phyloP scores from a whole-genome alignment of 164 flowering plant genomes.

The Liriodendron chinense region DNA sequence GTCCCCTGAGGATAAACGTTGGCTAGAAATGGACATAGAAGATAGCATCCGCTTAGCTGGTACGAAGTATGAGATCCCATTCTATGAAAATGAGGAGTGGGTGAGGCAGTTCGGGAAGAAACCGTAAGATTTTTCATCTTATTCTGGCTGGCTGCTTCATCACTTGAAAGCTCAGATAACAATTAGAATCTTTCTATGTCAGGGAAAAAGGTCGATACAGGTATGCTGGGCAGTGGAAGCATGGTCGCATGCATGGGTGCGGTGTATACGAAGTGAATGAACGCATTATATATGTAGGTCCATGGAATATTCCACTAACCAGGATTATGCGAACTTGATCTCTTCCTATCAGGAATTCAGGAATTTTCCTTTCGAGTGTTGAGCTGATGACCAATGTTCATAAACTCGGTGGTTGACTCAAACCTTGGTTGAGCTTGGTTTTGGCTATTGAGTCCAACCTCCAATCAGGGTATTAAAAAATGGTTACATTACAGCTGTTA shows the following conservation, averaged over 20 bases:
- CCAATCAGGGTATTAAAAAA: too few species aligned
- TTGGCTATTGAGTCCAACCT: too few species aligned
- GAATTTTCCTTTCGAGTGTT: too few species aligned
- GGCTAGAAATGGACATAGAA: slow-evolving; percentile 97
- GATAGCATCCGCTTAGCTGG: slow-evolving; percentile 56
- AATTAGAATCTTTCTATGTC: slow-evolving; percentile 13
- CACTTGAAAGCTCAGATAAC: background rate
- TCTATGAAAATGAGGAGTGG: slow-evolving; percentile 75
- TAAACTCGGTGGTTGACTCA: too few species aligned
- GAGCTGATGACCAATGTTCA: too few species aligned
- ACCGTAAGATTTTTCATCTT: slow-evolving; percentile 56
- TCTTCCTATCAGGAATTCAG: too few species aligned
- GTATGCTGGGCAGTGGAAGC: slow-evolving; percentile 98
- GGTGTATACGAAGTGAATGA: slow-evolving; percentile 92
- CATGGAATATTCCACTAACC: too few species aligned
- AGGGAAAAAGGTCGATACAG: slow-evolving; percentile 95
- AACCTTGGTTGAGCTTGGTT: too few species aligned
- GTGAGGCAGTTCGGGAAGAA: slow-evolving; percentile 55
- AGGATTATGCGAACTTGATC: too few species aligned
- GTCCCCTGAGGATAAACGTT: slow-evolving; percentile 81
- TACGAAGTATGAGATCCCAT: slow-evolving; percentile 60
- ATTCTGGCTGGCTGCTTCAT: background rate
- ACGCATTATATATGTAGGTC: slow-evolving; percentile 58
- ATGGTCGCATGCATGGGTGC: slow-evolving; percentile 94
- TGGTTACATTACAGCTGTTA: too few species aligned